Percentiles rank a stretch among this genome's conserved stretches.
These are phyloP conservation scores for Russula sp. DNA, from an alignment of 768 basidiomycete species.

Conservation along the genomic window DNA sequence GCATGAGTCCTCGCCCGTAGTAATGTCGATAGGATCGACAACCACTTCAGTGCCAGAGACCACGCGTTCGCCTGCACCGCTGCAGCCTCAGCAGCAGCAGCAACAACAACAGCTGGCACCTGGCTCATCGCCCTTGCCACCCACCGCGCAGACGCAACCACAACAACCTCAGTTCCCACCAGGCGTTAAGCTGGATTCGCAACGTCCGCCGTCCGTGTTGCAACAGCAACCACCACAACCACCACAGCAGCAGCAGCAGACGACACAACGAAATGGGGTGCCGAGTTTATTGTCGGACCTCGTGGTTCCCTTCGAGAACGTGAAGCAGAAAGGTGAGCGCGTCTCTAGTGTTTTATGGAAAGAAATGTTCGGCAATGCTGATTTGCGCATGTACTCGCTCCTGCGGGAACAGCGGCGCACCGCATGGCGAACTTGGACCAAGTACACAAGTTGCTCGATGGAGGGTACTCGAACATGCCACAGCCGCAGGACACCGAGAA, in stretches of 20 bases:
- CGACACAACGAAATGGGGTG: slow-evolving; percentile 44
- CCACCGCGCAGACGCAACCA: slow-evolving; percentile 8
- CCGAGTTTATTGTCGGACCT: slow-evolving; percentile 88
- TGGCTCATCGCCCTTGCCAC: slow-evolving; percentile 19
- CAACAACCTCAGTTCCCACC: slow-evolving; percentile 30
- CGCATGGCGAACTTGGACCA: slow-evolving; percentile 86
- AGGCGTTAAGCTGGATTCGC: slow-evolving; percentile 28
- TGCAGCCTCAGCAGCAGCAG: slow-evolving; percentile 45
- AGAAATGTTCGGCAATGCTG: slow-evolving; percentile 7
- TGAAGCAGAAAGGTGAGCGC: slow-evolving; percentile 87
- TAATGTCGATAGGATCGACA: slow-evolving; percentile 9
- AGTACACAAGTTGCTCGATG: slow-evolving; percentile 90
- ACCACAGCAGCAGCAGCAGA: slow-evolving; percentile 43
- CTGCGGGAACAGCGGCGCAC: slow-evolving; percentile 52
- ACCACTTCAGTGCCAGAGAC: slow-evolving; percentile 31
- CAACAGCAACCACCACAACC: slow-evolving; percentile 40
- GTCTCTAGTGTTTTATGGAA: background rate
- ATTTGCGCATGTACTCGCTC: background rate
- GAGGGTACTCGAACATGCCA: slow-evolving; percentile 84
- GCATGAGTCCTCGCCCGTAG: slow-evolving; percentile 19
- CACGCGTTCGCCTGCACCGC: slow-evolving; percentile 49
- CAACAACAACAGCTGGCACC: slow-evolving; percentile 25
- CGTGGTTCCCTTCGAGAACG: slow-evolving; percentile 90
- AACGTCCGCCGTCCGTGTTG: slow-evolving; percentile 29
- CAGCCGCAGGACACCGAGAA: slow-evolving; percentile 95